Evolutionary conservation across 495 filamentous ascomycete genomes (phyloP).

Genomic region (Mytilinidion resinicola): DNA sequence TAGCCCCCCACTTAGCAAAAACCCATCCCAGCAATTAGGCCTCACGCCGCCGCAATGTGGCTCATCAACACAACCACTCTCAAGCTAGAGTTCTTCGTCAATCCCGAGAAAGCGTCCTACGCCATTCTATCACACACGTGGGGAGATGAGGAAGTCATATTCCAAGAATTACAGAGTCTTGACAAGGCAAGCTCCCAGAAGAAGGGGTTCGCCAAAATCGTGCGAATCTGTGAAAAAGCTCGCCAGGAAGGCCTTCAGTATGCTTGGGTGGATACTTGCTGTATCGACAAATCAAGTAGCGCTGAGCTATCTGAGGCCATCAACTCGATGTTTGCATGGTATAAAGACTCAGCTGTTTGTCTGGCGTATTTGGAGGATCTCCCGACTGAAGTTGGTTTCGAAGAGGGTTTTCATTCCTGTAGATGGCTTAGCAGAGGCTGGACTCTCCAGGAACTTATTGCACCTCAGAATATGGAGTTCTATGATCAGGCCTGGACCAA

Average conservation of each 20-base stretch:
- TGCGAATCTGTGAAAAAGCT: not conserved
- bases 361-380: conserved; percentile 1
- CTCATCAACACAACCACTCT: too few relatives aligned
- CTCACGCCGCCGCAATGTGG: too few relatives aligned
- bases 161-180: not conserved
- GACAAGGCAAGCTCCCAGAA: not conserved
- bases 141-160: conserved; percentile 3
- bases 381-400: not conserved
- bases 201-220: conserved; percentile 2
- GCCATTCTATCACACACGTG: conserved; percentile 7
- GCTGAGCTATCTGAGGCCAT: conserved; percentile 8
- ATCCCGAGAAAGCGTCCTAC: not conserved
- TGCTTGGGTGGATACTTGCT: conserved; percentile 16
- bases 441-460: conserved; percentile 4
- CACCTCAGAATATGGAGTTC: conserved; percentile 4
- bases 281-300: conserved; percentile 18
- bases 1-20: too few relatives aligned
- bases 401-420: not conserved
- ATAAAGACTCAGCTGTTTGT: not conserved
- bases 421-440: conserved; percentile 2
- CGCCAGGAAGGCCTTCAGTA: not conserved
- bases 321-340: conserved; percentile 8
- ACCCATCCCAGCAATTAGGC: too few relatives aligned
- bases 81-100: too few relatives aligned
- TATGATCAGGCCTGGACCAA: not conserved